Evolutionary conservation across 179 eudicot genomes (phyloP), one percentile per base, ranked within the genome.

Genomic region (Sideroxylon spinosum): DNA sequence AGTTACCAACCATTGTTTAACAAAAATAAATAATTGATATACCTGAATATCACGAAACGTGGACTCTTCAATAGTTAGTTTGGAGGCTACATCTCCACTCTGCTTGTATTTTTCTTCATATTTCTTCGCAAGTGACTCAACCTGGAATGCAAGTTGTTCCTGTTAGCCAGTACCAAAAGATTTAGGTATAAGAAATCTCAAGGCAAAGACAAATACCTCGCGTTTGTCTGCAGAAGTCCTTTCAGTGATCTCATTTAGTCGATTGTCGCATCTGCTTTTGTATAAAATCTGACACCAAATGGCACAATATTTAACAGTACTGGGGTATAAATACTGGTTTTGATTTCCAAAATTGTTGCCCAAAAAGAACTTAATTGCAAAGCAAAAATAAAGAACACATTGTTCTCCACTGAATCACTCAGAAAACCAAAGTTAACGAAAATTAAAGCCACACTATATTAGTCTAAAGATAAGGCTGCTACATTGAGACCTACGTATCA

Each of bases 11-110:
- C 28, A 23, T 37, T 53, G 12, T 44, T 77, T 37, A 59, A 61
- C 70, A 16, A 76, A 76, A 64, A 19, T 50, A 71, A 37, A 25
- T 73, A 19, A 53, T 6, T 53, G 13, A 60, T 23, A 74, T 81
- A 94, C 99, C 98, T 95, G 99, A 85, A 95, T 92, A 85, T 93
- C 99, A 56, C 99, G 98, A 79, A 95, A 95, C 32, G 99, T 91
- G 63, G 98, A 90, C 86, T 91, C 99, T 87, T 95, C 98, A 76
- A 95, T 86, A n/a, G 94, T 86, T 81, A 95, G 82, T 78, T 86
- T 93, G 25, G 99, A 95, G 50, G 97, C 97, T 60, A 93, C 99
- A 86, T 93, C 93, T 82, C 99, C 98, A 83, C 74, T 70, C 85
- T 95, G 97, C 81, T 82, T 90, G 89, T 92, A 95, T 84, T 88